A percentile compares a stretch with the other conserved stretches of the same genome.
These are phyloP conservation scores for Neopestalotiopsis clavispora DNA, from an alignment of 2,329 filamentous ascomycete species.

Conservation along the genomic window DNA sequence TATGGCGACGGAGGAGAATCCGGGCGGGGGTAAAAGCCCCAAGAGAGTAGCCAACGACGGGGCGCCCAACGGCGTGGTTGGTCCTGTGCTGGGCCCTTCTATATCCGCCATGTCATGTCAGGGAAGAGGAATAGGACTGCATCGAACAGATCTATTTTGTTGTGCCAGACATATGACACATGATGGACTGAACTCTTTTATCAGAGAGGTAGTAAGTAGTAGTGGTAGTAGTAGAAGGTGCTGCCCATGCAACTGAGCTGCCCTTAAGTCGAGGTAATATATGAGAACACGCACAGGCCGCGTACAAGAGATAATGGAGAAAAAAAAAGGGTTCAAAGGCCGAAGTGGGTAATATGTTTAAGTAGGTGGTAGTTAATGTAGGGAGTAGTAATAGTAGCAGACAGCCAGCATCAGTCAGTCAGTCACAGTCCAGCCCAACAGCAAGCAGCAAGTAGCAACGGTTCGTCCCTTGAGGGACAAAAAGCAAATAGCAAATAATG, in stretches of 20 bases:
- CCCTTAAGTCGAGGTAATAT: neutral
- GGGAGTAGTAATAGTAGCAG: too few species aligned
- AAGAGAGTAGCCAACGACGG: neutral
- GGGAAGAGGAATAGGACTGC: neutral
- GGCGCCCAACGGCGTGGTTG: slow-evolving; percentile 12
- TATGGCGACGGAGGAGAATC: slow-evolving; percentile 21
- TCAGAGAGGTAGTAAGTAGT: neutral
- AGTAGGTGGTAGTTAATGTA: neutral
- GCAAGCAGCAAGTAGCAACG: too few species aligned
- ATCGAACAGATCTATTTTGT: neutral
- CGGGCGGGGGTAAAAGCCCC: slow-evolving; percentile 14
- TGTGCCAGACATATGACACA: neutral
- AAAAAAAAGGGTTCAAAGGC: neutral
- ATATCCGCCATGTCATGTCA: slow-evolving; percentile 8
- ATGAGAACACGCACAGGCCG: neutral
- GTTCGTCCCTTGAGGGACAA: neutral
- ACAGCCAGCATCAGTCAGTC: too few species aligned
- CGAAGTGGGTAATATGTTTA: neutral
- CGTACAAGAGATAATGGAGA: neutral
- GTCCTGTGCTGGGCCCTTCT: slow-evolving; percentile 4
- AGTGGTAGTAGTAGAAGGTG: neutral
- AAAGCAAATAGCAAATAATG: slow-evolving; percentile 7
- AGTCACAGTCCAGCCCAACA: too few species aligned
- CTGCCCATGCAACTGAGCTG: neutral
- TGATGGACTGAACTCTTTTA: neutral